These are phyloP conservation scores for Saccharomycopsis schoenii DNA, from an alignment of 805 yeast genomes.

Conservation along the genomic window DNA sequence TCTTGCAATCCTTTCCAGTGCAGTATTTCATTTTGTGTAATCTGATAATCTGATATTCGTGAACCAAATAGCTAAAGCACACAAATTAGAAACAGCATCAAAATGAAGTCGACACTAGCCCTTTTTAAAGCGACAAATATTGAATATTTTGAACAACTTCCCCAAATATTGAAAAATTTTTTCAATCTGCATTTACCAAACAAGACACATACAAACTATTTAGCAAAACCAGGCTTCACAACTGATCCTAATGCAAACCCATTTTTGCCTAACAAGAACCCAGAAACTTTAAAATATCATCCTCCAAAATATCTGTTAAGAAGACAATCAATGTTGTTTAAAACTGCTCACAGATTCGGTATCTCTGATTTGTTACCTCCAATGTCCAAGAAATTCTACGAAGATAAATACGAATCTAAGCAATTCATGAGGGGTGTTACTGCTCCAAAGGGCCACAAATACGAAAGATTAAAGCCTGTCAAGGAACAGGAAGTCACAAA, in stretches of 20 bases:
- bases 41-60: too few species aligned
- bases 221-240: conserved; percentile 53
- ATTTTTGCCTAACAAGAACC: conserved; percentile 75
- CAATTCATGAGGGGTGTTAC: conserved; percentile 67
- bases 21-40: too few species aligned
- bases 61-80: too few species aligned
- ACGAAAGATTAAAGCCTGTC: conserved; percentile 57
- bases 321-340: conserved; percentile 74
- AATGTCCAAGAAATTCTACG: conserved; percentile 60
- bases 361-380: conserved; percentile 68
- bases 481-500: conserved; percentile 52
- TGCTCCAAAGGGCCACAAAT: conserved; percentile 69
- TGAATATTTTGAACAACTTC: conserved; percentile 47
- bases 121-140: conserved; percentile 23
- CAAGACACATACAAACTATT: conserved; percentile 51
- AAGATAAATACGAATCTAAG: conserved; percentile 64
- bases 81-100: not conserved
- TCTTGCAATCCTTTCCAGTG: too few species aligned
- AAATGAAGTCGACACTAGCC: not conserved
- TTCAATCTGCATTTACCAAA: conserved; percentile 74
- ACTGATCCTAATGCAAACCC: conserved; percentile 73
- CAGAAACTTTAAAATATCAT: conserved; percentile 68
- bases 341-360: conserved; percentile 76
- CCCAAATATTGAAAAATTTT: conserved; percentile 58
- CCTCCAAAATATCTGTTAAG: conserved; percentile 71